Conservation (phyloP, 139 green algal species). For the Micromonas commoda region DNA sequence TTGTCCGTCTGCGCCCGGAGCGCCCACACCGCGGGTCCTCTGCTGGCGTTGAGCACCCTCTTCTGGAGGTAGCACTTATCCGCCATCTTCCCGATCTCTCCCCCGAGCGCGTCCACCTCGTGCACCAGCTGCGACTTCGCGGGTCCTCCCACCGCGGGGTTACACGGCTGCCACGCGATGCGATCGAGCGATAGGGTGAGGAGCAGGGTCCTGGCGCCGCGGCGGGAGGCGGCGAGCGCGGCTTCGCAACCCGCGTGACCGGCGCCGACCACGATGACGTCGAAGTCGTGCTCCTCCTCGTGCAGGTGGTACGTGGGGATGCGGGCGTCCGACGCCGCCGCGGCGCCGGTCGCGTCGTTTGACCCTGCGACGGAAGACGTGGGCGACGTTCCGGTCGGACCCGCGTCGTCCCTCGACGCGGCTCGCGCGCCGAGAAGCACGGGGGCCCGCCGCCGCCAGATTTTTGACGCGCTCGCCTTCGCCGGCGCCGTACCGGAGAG, state of each 20-base stretch:
- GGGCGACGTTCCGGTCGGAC: too few species aligned
- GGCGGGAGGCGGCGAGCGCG: slow-evolving; percentile 76
- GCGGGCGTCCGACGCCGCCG: too few species aligned
- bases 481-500: too few species aligned
- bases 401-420: too few species aligned
- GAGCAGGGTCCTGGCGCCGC: slow-evolving; percentile 81
- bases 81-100: slow-evolving; percentile 89
- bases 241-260: slow-evolving; percentile 96
- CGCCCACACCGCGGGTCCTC: slow-evolving; percentile 94
- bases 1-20: slow-evolving; percentile 97
- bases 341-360: too few species aligned
- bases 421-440: too few species aligned
- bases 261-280: slow-evolving; percentile 91
- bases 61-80: slow-evolving; percentile 94
- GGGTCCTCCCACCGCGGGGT: slow-evolving; percentile 72
- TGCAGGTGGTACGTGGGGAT: neutral
- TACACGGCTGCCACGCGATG: slow-evolving; percentile 89
- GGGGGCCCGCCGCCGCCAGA: too few species aligned
- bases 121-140: slow-evolving; percentile 95
- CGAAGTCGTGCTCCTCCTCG: slow-evolving; percentile 70
- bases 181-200: slow-evolving; percentile 90
- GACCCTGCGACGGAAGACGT: too few species aligned
- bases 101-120: slow-evolving; percentile 91
- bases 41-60: slow-evolving; percentile 82
- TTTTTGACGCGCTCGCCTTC: too few species aligned